Evolutionary conservation across 345 rosid species (phyloP).

Genomic region (Pugionium cornutum): DNA sequence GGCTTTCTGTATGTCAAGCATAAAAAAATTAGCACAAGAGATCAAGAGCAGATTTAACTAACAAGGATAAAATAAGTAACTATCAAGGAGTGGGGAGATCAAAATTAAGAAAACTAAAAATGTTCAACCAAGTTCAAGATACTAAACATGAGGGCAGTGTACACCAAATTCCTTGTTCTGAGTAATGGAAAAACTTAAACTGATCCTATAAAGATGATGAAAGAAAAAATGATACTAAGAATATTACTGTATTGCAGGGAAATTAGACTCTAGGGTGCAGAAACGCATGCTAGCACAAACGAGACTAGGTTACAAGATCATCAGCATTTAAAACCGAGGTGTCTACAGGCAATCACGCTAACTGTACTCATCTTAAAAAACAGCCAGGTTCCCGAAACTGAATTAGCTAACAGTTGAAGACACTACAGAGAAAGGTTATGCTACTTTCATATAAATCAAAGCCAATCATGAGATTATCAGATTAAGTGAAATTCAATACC

Average conservation of each 20-base stretch:
- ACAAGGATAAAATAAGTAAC: background rate
- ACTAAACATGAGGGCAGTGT: background rate
- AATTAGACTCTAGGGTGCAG: conserved; percentile 2
- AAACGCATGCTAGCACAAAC: conserved; percentile 5
- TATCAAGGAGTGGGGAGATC: conserved; percentile 4
- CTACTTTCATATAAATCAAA: conserved; percentile 14
- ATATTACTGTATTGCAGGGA: conserved; percentile 5
- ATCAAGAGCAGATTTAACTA: too few species aligned
- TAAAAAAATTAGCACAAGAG: background rate
- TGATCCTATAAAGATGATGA: conserved; percentile 13
- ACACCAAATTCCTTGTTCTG: conserved; percentile 16
- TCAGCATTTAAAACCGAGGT: conserved; percentile 13
- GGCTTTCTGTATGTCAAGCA: conserved; percentile 17
- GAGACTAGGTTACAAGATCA: background rate
- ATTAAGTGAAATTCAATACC: conserved; percentile 43
- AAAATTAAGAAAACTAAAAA: background rate
- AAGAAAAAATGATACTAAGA: background rate
- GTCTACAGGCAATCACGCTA: conserved; percentile 19
- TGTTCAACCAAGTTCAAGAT: background rate
- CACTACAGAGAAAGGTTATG: background rate
- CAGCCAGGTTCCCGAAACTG: conserved; percentile 24
- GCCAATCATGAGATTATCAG: background rate
- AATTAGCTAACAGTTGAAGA: conserved; percentile 16
- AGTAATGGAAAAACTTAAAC: conserved; percentile 5
- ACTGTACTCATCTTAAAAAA: conserved; percentile 20